These are phyloP conservation scores for Septoria linicola DNA, from an alignment of 2,329 filamentous ascomycete species.

Conservation along the genomic window DNA sequence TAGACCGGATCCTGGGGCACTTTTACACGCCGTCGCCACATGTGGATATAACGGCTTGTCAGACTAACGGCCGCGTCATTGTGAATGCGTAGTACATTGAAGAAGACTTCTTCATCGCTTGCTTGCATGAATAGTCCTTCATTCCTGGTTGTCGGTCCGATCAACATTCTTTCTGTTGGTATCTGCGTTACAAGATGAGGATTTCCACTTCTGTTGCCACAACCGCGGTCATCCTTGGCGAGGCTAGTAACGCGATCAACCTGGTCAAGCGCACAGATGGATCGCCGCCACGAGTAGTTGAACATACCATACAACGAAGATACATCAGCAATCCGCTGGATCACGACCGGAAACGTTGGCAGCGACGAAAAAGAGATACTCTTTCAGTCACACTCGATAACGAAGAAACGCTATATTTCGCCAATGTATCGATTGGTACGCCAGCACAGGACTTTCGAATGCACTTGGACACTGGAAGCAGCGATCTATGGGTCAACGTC, in stretches of 20 bases:
- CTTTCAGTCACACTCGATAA: constrained; percentile 54
- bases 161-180: not conserved
- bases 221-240: constrained; percentile 29
- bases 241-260: constrained; percentile 29
- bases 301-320: constrained; percentile 53
- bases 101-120: constrained; percentile 8
- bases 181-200: constrained; percentile 6
- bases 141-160: constrained; percentile 1
- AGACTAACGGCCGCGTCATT: constrained; percentile 15
- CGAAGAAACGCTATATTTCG: constrained; percentile 60
- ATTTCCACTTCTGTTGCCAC: constrained; percentile 29
- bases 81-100: constrained; percentile 9
- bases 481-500: constrained; percentile 67
- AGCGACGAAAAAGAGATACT: constrained; percentile 40
- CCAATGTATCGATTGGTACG: constrained; percentile 58
- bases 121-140: constrained; percentile 8
- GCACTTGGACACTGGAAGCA: constrained; percentile 63
- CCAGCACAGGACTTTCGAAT: constrained; percentile 56
- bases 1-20: constrained; percentile 6
- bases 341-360: constrained; percentile 48
- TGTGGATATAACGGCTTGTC: constrained; percentile 3
- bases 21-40: constrained; percentile 7
- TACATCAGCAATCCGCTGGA: constrained; percentile 47
- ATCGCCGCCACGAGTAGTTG: constrained; percentile 47
- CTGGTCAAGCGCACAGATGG: constrained; percentile 32